These are phyloP conservation scores for Colletotrichum lini DNA, from an alignment of 2,329 filamentous ascomycete genomes.

Conservation along the genomic window DNA sequence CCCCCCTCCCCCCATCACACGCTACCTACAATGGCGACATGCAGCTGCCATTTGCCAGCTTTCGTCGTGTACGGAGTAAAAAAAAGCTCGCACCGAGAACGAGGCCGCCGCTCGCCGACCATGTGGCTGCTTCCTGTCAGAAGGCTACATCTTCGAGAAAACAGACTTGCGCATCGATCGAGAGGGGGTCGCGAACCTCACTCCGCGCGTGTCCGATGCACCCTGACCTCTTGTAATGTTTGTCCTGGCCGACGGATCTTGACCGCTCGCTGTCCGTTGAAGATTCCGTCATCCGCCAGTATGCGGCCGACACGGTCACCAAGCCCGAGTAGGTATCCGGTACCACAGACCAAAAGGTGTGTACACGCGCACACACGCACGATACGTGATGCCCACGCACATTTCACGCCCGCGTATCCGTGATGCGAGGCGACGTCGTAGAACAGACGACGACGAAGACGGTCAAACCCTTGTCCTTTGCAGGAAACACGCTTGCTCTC, in stretches of 20 bases:
- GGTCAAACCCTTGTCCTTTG: constrained; percentile 18
- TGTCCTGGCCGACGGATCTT: too few relatives aligned
- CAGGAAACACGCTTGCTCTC: background rate
- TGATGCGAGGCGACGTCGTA: constrained; percentile 6
- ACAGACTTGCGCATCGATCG: too few relatives aligned
- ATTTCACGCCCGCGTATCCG: background rate
- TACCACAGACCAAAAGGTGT: background rate
- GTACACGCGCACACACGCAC: too few relatives aligned
- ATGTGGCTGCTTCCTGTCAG: constrained; percentile 19
- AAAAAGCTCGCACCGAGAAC: constrained; percentile 16
- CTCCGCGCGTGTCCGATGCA: background rate
- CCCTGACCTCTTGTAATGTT: background rate
- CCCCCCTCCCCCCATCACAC: background rate
- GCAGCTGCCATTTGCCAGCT: constrained; percentile 19
- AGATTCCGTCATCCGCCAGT: background rate
- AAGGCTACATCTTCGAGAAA: background rate
- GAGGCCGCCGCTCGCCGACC: background rate
- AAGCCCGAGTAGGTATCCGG: background rate
- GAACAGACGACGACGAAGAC: constrained; percentile 37
- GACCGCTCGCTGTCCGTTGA: background rate
- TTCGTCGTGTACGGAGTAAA: too few relatives aligned
- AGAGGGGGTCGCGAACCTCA: background rate
- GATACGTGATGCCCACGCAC: too few relatives aligned
- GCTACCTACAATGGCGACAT: constrained; percentile 28
- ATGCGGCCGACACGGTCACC: background rate